Base-by-base conservation (phyloP, 129 eudicot species). In the Sambucus nigra region DNA sequence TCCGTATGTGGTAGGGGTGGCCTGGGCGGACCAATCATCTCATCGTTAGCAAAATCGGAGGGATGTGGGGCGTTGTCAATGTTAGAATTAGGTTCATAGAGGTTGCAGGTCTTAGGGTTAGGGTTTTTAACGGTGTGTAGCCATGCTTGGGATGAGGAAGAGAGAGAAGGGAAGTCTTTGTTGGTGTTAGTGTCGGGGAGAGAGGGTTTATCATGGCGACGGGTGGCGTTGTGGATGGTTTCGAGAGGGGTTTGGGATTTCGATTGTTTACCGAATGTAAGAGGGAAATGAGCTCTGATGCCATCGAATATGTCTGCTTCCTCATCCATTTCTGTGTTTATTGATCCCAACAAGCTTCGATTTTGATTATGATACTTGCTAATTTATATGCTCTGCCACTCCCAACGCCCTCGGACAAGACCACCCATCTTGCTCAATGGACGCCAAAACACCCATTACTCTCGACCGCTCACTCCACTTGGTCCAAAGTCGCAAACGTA, bases 221-320 rank as follows among this genome's bases (percentile, higher is more conserved):
- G 95, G 40, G 97, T 89, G 61, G 93, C 79, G 55, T 71, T 89
- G 81, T 89, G 97, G 10, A 84, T 17, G 21, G 71, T 41, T 52
- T 89, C 93, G 22, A 79, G 63, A 17, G 97, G 63, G 41, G 82
- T 74, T 64, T 84, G 73, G 0, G 97, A 72, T 67, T 89, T 81
- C 10, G 93, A 40, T 69, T 84, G 82, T 53, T 89, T 84, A 19
- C 97, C 97, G 65, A 89, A 89, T 0, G 76, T 64, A 22, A 76
- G 13, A 5, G 97, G 97, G 15, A 89, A 84, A 3, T 76, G 84
- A 38, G 81, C 76, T 69, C 97, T 67, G 21, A 81, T 48, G 42
- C 81, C 95, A 3, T 81, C 78, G 76, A 51, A 76, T 17, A 73
- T 72, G 20, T 82, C 95, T 24, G 87, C 71, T 31, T 78, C 94